phyloP scores from a whole-genome alignment of 257 asterid genomes.

The Ophiorrhiza pumila region DNA sequence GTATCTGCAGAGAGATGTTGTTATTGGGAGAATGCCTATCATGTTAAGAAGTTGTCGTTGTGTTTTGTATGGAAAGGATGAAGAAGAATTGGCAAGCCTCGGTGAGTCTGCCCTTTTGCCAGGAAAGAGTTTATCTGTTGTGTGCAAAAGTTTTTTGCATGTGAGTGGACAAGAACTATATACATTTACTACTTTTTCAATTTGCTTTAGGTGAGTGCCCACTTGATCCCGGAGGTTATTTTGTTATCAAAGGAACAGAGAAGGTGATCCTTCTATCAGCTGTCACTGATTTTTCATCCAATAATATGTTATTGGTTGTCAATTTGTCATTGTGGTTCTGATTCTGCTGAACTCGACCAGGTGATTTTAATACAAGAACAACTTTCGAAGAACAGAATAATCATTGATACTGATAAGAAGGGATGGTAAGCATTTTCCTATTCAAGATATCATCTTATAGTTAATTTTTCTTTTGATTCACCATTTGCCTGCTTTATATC shows the following conservation, averaged over 20 bases:
- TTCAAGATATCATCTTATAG: neutral
- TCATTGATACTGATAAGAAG: constrained; percentile 83
- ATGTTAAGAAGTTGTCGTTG: constrained; percentile 81
- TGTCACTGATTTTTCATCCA: constrained; percentile 6
- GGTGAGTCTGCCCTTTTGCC: constrained; percentile 38
- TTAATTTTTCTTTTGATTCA: neutral
- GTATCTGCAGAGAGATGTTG: constrained; percentile 36
- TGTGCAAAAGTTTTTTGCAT: neutral
- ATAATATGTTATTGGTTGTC: neutral
- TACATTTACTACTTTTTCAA: constrained; percentile 6
- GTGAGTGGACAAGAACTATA: neutral
- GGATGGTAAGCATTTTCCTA: constrained; percentile 59
- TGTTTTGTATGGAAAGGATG: constrained; percentile 73
- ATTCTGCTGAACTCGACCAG: constrained; percentile 32
- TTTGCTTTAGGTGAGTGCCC: constrained; percentile 85
- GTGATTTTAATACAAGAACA: constrained; percentile 96
- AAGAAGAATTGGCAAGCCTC: constrained; percentile 76
- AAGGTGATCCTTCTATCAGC: constrained; percentile 49
- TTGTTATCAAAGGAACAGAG: constrained; percentile 83
- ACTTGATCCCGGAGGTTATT: constrained; percentile 96
- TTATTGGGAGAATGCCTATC: constrained; percentile 87
- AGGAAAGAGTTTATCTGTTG: constrained; percentile 3
- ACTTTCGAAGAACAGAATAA: constrained; percentile 92
- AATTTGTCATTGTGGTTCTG: constrained; percentile 3
- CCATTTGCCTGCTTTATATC: constrained; percentile 1